A percentile compares a stretch with the other conserved stretches of the same genome.
Evolutionary conservation across 768 basidiomycete genomes (phyloP).

Genomic region (Pleurotus ostreatus): DNA sequence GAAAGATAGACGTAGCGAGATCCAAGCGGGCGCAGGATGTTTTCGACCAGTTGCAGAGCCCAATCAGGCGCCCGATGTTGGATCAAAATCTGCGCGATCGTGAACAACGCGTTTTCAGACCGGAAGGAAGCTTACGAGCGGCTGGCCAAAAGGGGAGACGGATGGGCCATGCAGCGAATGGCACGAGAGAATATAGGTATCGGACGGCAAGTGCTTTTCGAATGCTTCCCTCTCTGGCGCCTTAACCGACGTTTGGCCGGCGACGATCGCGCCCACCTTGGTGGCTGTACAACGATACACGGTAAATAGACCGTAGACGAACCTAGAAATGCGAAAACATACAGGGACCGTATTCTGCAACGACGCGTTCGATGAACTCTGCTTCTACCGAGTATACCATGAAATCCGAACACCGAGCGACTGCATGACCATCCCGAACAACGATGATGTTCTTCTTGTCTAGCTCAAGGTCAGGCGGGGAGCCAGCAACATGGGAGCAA

Average conservation of each 20-base stretch:
- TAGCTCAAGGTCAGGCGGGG: constrained; percentile 26
- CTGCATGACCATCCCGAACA: constrained; percentile 77
- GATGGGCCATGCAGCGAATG: constrained; percentile 95
- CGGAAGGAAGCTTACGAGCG: constrained; percentile 52
- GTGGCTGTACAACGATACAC: constrained; percentile 53
- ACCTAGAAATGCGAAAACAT: constrained; percentile 23
- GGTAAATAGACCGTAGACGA: constrained; percentile 1
- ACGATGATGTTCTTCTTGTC: constrained; percentile 58
- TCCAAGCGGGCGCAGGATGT: constrained; percentile 71
- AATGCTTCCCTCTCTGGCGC: constrained; percentile 90
- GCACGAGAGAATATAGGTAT: constrained; percentile 86
- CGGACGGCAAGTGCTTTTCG: constrained; percentile 79
- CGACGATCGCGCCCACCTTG: constrained; percentile 86
- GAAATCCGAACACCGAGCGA: constrained; percentile 87
- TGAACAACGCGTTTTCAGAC: background rate
- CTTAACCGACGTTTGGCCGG: constrained; percentile 96
- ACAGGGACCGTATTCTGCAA: constrained; percentile 91
- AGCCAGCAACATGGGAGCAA: background rate
- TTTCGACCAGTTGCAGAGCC: constrained; percentile 74
- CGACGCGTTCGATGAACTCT: constrained; percentile 79
- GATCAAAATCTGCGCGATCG: constrained; percentile 71
- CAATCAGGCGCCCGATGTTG: constrained; percentile 77
- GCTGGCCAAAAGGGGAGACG: constrained; percentile 85
- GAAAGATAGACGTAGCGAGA: constrained; percentile 88
- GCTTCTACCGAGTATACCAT: constrained; percentile 96